Evolutionary conservation across 805 yeast genomes (phyloP), one percentile per base, ranked within the genome.

Genomic region (Saccharomyces cerevisiae): DNA sequence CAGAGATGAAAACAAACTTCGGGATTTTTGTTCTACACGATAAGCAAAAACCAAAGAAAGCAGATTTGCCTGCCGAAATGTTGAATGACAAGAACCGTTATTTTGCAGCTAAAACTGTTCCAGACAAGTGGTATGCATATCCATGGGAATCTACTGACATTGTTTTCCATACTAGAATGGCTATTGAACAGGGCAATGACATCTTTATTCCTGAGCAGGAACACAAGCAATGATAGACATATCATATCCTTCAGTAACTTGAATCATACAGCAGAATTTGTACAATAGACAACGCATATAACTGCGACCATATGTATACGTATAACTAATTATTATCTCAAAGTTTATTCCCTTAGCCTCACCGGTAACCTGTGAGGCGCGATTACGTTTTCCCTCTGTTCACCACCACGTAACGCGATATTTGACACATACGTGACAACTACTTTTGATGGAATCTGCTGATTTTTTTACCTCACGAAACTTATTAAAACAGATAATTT

Each of bases 101-200:
- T 70, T 80, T 84, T 60, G 90, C 86, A 52, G 90, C 89, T 21
- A 80, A 85, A 71, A 75, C 80, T 43, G 87, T 86, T 48, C 90
- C 87, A 36, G 94, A 87, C 65, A 76, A 77, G 55, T 87, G 95
- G 95, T 86, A 84, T 60, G 91, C 94, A 24, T 87, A 87, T 64
- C 95, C 95, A 48, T 87, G 95, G 95, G 94, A 87, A 68, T 79
- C 86, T 21, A 77, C 79, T 54, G 91, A 87, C 68, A 86, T 87
- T 64, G 89, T 84, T 26, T 75, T 73, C 68, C 94, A 87, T 62
- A 85, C 87, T 41, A 76, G 78, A 70, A 81, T 73, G 75, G 91
- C 92, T 46, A 76, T 82, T 58, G 80, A 79, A 63, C 94, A 87
- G 72, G 91, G 86, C 29, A 85, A 86, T 63, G 91, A 87, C 64